Evolutionary conservation across 306 rosid genomes (phyloP).

Genomic region (Hippophae tibetana): DNA sequence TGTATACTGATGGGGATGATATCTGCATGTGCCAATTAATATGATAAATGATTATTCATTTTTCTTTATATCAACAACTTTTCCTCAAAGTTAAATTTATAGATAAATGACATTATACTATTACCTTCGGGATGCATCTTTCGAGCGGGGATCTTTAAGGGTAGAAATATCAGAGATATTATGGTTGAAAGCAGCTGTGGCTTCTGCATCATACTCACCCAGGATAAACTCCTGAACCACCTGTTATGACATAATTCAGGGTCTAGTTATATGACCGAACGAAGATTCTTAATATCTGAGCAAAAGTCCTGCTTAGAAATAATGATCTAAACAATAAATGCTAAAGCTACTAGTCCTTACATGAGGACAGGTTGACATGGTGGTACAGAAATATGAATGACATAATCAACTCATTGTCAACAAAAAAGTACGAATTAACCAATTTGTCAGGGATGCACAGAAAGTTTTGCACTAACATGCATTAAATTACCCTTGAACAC

Average conservation of each 20-base stretch:
- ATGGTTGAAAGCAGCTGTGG: conserved; percentile 63
- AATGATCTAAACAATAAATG: neutral
- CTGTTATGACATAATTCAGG: conserved; percentile 32
- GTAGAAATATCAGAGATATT: conserved; percentile 81
- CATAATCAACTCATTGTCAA: neutral
- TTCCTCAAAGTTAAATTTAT: neutral
- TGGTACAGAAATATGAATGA: neutral
- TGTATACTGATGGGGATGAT: conserved; percentile 85
- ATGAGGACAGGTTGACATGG: neutral
- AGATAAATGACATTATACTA: conserved; percentile 20
- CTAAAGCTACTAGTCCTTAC: neutral
- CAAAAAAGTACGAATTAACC: neutral
- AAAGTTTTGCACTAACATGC: neutral
- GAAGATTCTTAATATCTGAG: conserved; percentile 15
- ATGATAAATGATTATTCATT: conserved; percentile 5
- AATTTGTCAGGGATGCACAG: no score
- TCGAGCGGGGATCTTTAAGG: conserved; percentile 88
- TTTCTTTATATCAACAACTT: neutral
- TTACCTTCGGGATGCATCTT: conserved; percentile 84
- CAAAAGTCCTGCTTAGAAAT: neutral
- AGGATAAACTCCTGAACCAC: conserved; percentile 70
- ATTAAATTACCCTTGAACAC: neutral
- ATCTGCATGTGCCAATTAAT: conserved; percentile 35
- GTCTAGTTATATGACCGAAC: conserved; percentile 10
- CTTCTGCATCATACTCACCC: conserved; percentile 76